phyloP scores from a whole-genome alignment of 2,329 filamentous ascomycete genomes.

The Septoria petroselini region DNA sequence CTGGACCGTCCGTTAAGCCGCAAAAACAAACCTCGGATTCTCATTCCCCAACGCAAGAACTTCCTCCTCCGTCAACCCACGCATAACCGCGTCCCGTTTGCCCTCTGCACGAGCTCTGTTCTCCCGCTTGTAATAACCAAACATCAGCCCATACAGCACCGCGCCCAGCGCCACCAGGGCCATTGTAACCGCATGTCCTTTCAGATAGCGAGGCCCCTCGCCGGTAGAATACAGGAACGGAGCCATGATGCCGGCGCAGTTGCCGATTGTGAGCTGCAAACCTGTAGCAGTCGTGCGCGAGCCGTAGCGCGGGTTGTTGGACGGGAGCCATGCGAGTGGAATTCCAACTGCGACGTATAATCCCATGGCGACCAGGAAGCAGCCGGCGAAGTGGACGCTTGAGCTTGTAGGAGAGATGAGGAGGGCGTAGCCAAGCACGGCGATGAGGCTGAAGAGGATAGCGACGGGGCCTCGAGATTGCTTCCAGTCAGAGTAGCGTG shows the following conservation, averaged over 20 bases:
- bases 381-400: conserved; percentile 27
- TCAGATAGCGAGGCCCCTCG: conserved; percentile 12
- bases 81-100: conserved; percentile 9
- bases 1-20: too few relatives aligned
- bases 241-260: conserved; percentile 14
- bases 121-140: conserved; percentile 10
- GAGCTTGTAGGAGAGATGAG: conserved; percentile 19
- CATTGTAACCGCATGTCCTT: conserved; percentile 12
- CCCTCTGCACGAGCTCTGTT: conserved; percentile 12
- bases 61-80: conserved; percentile 14
- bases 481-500: conserved; percentile 48
- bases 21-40: conserved; percentile 11
- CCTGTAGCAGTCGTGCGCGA: conserved; percentile 34
- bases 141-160: conserved; percentile 11
- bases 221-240: conserved; percentile 15
- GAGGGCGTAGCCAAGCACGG: conserved; percentile 29
- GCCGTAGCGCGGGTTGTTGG: conserved; percentile 37
- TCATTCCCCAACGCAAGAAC: conserved; percentile 5
- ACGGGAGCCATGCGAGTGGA: conserved; percentile 33
- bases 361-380: conserved; percentile 35
- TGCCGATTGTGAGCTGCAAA: conserved; percentile 11
- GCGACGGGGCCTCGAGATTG: conserved; percentile 27
- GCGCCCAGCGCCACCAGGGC: conserved; percentile 18
- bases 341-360: conserved; percentile 32
- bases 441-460: conserved; percentile 22